These are phyloP conservation scores for Glycine latifolia DNA, from an alignment of 306 rosid species.

Conservation along the genomic window DNA sequence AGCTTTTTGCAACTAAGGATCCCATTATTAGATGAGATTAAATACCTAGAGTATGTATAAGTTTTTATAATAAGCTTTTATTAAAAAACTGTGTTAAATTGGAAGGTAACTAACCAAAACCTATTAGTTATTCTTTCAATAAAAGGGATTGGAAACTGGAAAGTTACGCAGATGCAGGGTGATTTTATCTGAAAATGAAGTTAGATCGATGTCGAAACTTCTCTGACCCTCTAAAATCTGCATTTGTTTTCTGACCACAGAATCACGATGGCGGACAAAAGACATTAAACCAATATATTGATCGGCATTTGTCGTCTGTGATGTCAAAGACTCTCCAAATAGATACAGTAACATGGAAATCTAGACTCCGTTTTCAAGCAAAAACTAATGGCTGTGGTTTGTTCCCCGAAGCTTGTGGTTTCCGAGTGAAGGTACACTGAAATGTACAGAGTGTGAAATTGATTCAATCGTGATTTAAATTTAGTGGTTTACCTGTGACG, in stretches of 20 bases:
- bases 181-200: not conserved
- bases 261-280: slow-evolving; percentile 13
- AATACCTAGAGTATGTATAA: not conserved
- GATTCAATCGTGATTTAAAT: not conserved
- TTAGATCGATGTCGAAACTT: slow-evolving; percentile 13
- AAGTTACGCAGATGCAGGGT: not conserved
- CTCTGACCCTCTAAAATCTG: not conserved
- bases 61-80: not conserved
- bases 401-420: slow-evolving; percentile 43
- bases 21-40: not conserved
- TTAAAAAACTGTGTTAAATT: not conserved
- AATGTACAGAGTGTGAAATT: not conserved
- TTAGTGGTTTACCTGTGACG: slow-evolving; percentile 31
- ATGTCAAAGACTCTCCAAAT: slow-evolving; percentile 32
- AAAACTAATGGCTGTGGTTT: slow-evolving; percentile 51
- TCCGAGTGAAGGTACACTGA: slow-evolving; percentile 2
- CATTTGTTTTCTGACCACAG: slow-evolving; percentile 38
- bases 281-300: slow-evolving; percentile 27
- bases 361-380: not conserved
- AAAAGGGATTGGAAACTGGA: not conserved
- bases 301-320: slow-evolving; percentile 56
- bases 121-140: not conserved
- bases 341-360: slow-evolving; percentile 34
- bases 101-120: not conserved
- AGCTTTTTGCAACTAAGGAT: not conserved